A percentile compares a stretch with the other conserved stretches of the same genome.
These are phyloP conservation scores for Penicillium parvum DNA, from an alignment of 495 filamentous ascomycete genomes.

Conservation along the genomic window DNA sequence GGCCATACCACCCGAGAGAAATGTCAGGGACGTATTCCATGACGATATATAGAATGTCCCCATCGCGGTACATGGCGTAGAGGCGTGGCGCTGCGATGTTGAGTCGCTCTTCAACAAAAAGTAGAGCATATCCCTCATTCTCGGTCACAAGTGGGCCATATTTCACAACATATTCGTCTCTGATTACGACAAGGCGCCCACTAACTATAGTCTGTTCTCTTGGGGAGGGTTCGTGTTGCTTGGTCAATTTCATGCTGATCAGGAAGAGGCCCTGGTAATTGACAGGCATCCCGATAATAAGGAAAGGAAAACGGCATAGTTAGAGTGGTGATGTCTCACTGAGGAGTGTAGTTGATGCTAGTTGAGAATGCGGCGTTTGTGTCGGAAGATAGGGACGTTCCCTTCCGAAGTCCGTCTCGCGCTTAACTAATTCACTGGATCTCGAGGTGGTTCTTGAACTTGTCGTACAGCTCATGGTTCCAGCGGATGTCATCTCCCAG, in stretches of 20 bases:
- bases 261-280: slow-evolving; percentile 18
- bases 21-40: slow-evolving; percentile 20
- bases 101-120: slow-evolving; percentile 14
- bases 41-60: slow-evolving; percentile 13
- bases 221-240: slow-evolving; percentile 17
- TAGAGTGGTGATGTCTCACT: slow-evolving; percentile 3
- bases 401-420: no score
- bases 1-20: slow-evolving; percentile 16
- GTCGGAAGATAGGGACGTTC: no score
- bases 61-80: slow-evolving; percentile 15
- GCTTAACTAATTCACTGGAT: no score
- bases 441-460: slow-evolving; percentile 53
- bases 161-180: slow-evolving; percentile 17
- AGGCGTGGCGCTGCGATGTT: slow-evolving; percentile 16
- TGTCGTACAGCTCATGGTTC: slow-evolving; percentile 54
- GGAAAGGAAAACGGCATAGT: slow-evolving; percentile 10
- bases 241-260: slow-evolving; percentile 19
- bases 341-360: slow-evolving; percentile 1
- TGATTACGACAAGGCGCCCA: slow-evolving; percentile 14
- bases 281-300: slow-evolving; percentile 14
- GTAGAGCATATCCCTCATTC: slow-evolving; percentile 16
- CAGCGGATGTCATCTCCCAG: slow-evolving; percentile 66
- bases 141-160: slow-evolving; percentile 12
- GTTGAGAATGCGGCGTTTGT: no score
- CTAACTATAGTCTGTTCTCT: slow-evolving; percentile 10